A percentile compares a stretch with the other conserved stretches of the same genome.
Conservation (phyloP, 257 asterid species). For the Solanum dulcamara region DNA sequence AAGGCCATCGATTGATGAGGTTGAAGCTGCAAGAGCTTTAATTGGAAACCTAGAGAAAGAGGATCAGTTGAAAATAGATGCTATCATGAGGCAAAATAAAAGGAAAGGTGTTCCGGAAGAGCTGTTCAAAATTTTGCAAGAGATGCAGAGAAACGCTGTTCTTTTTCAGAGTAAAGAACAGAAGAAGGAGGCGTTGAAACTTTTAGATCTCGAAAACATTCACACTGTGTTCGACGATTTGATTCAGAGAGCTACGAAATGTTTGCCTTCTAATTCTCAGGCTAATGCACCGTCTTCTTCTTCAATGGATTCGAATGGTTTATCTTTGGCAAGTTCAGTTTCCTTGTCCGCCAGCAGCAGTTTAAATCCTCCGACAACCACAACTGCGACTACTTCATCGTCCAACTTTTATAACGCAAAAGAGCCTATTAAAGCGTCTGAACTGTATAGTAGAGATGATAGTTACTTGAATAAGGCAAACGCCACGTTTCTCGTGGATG, state of each 20-base stretch:
- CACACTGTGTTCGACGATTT: conserved; percentile 63
- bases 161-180: conserved; percentile 64
- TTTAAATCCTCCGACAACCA: conserved; percentile 24
- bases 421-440: conserved; percentile 31
- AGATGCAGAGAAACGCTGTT: conserved; percentile 53
- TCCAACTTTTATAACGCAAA: conserved; percentile 30
- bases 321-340: background rate
- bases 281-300: background rate
- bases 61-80: conserved; percentile 54
- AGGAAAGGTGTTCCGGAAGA: conserved; percentile 67
- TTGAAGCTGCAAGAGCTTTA: conserved; percentile 57
- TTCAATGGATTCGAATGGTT: conserved; percentile 18
- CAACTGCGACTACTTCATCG: conserved; percentile 8
- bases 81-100: conserved; percentile 43
- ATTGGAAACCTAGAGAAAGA: conserved; percentile 69
- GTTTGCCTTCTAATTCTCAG: conserved; percentile 36
- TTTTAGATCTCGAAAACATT: conserved; percentile 63
- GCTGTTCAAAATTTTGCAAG: conserved; percentile 51
- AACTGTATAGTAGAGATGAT: conserved; percentile 50
- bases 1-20: conserved; percentile 73
- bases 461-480: conserved; percentile 51
- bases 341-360: conserved; percentile 31
- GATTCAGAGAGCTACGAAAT: conserved; percentile 75
- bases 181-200: conserved; percentile 50
- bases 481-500: conserved; percentile 29